A percentile compares a stretch with the other conserved stretches of the same genome.
These are phyloP conservation scores for Zymoseptoria ardabiliae DNA, from an alignment of 2,329 filamentous ascomycete genomes.

Conservation along the genomic window DNA sequence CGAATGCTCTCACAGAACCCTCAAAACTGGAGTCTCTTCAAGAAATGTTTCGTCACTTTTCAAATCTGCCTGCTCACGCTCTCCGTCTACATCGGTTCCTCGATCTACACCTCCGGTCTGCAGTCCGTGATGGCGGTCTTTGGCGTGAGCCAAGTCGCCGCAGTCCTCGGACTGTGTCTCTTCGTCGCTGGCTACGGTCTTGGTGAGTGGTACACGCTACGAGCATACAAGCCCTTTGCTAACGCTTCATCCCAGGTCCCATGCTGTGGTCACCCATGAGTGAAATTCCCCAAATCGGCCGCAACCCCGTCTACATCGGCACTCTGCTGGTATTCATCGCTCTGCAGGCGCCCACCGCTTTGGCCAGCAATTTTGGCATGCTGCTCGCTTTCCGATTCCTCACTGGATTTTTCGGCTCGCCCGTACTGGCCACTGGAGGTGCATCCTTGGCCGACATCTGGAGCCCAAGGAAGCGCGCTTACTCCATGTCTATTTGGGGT, in stretches of 20 bases:
- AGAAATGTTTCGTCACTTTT: slow-evolving; percentile 40
- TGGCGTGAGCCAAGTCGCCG: slow-evolving; percentile 38
- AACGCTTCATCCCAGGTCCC: slow-evolving; percentile 16
- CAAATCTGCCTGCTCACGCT: slow-evolving; percentile 44
- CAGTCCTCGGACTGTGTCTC: slow-evolving; percentile 43
- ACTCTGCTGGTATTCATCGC: slow-evolving; percentile 45
- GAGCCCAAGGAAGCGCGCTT: slow-evolving; percentile 31
- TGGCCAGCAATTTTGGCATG: slow-evolving; percentile 47
- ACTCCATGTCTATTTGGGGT: slow-evolving; percentile 36
- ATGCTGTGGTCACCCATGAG: slow-evolving; percentile 41
- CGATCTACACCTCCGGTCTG: slow-evolving; percentile 45
- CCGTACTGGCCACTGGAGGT: slow-evolving; percentile 40
- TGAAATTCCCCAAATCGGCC: slow-evolving; percentile 45
- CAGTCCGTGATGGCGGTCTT: slow-evolving; percentile 37
- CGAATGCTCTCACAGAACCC: slow-evolving; percentile 7
- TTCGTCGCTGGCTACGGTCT: slow-evolving; percentile 46
- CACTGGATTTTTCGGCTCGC: slow-evolving; percentile 44
- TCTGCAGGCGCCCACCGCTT: slow-evolving; percentile 41
- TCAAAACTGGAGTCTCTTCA: slow-evolving; percentile 32
- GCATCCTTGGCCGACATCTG: slow-evolving; percentile 41
- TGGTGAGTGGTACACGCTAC: slow-evolving; percentile 23
- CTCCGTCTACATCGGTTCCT: slow-evolving; percentile 45
- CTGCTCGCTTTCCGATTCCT: slow-evolving; percentile 48
- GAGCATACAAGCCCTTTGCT: not conserved
- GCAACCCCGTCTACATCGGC: slow-evolving; percentile 43